Evolutionary conservation across 225 moss, liverwort and hornwort genomes (phyloP), one percentile per base, ranked within the genome.

Genomic region (Marchantia polymorpha): DNA sequence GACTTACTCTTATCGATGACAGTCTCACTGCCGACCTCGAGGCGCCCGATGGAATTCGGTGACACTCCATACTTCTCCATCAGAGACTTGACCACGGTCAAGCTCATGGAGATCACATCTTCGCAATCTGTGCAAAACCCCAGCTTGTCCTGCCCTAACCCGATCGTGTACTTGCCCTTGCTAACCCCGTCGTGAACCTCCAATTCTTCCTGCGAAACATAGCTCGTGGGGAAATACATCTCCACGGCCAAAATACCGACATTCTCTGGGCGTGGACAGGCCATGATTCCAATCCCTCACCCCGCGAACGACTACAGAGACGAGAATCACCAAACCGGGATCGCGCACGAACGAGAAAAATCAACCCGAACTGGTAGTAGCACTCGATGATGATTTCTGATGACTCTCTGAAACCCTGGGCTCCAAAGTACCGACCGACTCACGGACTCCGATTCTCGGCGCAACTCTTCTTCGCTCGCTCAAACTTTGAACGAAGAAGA

Each of bases 1-100:
- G 93, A 89, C 87, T 95, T 95, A 88, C 95, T 95, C 78, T 95
- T 95, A 82, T 95, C 95, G 25, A 95, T 90, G n/a, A 95, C 91
- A 23, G 93, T 95, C 88, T 99, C 97, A 85, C 95, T 95, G 81
- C 97, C 97, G 39, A 99, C 97, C 83, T 99, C 97, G 77, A 99
- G 83, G 56, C 97, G 94, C 27, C 97, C 97, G 74, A 99, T 89
- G 52, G 86, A 86, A 59, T 90, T 87, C 31, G 95, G 92, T n/a
- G 91, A 68, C 70, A 99, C 82, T 14, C 75, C 87, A 53, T 84
- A 90, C 79, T 93, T 95, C 87, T 99, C 97, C 86, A 99, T 77
- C 69, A 99, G 84, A 23, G 91, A 95, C 26, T 94, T 88, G 64
- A 94, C 94, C 8, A 92, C 94, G 39, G 94, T 94, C 88, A 94